These are phyloP conservation scores for Suhomyces bolitotheri DNA, from an alignment of 1,139 yeast genomes.

Conservation along the genomic window DNA sequence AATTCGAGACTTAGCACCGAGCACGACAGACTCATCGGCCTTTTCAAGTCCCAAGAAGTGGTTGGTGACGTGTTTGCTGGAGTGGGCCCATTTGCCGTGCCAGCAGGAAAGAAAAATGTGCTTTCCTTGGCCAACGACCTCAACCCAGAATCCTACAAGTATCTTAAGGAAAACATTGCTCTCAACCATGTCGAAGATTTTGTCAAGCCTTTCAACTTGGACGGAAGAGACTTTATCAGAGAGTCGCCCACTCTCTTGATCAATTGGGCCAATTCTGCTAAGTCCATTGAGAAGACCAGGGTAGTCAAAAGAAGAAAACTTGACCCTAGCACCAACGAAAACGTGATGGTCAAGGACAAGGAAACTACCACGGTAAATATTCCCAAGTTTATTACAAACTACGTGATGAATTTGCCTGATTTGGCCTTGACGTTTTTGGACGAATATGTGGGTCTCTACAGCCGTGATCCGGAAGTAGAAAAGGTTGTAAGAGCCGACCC, in stretches of 20 bases:
- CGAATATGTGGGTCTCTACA: conserved; percentile 71
- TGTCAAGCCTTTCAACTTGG: conserved; percentile 67
- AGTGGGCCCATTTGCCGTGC: conserved; percentile 97
- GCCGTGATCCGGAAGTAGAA: conserved; percentile 36
- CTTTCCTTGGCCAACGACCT: conserved; percentile 89
- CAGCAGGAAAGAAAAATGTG: conserved; percentile 84
- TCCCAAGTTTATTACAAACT: conserved; percentile 68
- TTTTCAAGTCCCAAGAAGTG: conserved; percentile 64
- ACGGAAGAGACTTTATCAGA: conserved; percentile 80
- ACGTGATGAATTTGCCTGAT: conserved; percentile 95
- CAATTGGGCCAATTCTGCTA: conserved; percentile 32
- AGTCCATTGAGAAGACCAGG: conserved; percentile 30
- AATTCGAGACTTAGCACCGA: conserved; percentile 93
- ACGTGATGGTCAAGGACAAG: conserved; percentile 24
- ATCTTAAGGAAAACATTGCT: conserved; percentile 62
- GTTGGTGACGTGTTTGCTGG: conserved; percentile 98
- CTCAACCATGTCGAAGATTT: conserved; percentile 62
- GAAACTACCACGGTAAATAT: conserved; percentile 38
- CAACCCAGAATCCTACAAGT: conserved; percentile 81
- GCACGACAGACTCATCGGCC: conserved; percentile 73
- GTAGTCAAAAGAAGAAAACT: conserved; percentile 36
- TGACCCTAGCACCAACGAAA: conserved; percentile 21
- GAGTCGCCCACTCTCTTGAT: conserved; percentile 55
- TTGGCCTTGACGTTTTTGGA: conserved; percentile 84
- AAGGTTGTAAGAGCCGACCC: conserved; percentile 32